phyloP scores from a whole-genome alignment of 768 basidiomycete genomes.

The Hygrophorus russula region DNA sequence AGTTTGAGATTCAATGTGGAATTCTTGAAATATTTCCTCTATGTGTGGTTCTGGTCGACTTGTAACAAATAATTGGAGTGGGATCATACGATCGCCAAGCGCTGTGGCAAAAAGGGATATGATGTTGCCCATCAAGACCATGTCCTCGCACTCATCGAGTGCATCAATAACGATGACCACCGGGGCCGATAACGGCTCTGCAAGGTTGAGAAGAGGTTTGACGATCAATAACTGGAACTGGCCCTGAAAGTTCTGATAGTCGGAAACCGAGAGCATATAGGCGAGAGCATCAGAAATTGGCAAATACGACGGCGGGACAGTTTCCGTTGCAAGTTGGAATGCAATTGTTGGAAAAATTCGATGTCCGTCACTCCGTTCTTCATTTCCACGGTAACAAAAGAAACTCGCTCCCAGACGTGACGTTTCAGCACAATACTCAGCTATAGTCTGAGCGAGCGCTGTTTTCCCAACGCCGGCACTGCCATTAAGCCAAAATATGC shows the following conservation, averaged over 20 bases:
- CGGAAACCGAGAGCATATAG: too few species aligned
- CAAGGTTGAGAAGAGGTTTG: neutral
- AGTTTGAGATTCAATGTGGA: too few species aligned
- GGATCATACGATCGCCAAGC: too few species aligned
- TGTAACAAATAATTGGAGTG: neutral
- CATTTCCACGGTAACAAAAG: neutral
- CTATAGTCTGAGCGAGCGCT: neutral
- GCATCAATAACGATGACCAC: neutral
- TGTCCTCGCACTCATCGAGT: neutral
- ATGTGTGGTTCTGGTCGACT: constrained; percentile 1
- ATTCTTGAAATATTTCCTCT: neutral
- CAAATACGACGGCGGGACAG: neutral
- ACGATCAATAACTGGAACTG: neutral
- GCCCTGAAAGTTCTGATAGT: neutral
- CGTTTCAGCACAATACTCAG: neutral
- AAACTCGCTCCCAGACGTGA: neutral
- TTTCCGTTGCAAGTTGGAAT: neutral
- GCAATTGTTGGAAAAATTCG: neutral
- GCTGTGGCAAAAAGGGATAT: neutral
- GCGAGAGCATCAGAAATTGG: neutral
- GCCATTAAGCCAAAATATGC: constrained; percentile 1
- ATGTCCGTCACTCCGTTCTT: neutral
- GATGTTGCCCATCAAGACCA: neutral
- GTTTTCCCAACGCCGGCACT: neutral
- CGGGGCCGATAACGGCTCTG: neutral